Percentiles rank a stretch among this genome's conserved stretches.
These are phyloP conservation scores for Salvia miltiorrhiza DNA, from an alignment of 257 asterid species.

Conservation along the genomic window DNA sequence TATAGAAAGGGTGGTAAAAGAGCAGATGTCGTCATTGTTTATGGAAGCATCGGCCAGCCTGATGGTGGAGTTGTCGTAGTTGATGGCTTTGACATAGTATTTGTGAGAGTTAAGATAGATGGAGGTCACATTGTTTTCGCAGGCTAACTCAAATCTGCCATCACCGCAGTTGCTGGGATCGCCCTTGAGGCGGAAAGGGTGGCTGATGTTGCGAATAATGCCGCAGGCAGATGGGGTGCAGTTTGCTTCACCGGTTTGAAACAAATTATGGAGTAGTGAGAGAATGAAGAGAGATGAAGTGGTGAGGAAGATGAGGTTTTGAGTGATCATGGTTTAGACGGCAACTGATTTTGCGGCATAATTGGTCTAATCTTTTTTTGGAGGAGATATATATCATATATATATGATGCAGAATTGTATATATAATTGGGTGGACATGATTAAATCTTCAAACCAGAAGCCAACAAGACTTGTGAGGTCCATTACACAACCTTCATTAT, in stretches of 20 bases:
- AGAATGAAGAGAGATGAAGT: not conserved
- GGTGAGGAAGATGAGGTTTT: too few species aligned
- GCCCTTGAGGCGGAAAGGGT: not conserved
- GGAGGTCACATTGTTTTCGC: constrained; percentile 27
- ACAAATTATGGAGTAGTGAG: not conserved
- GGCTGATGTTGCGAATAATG: not conserved
- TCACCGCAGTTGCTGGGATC: constrained; percentile 27
- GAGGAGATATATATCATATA: too few species aligned
- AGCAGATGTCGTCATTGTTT: not conserved
- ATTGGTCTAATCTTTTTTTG: too few species aligned
- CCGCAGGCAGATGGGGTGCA: not conserved
- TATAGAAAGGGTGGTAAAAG: not conserved
- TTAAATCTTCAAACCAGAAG: too few species aligned
- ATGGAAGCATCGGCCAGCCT: constrained; percentile 22
- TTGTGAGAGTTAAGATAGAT: constrained; percentile 8
- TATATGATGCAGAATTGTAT: too few species aligned
- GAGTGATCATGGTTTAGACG: too few species aligned
- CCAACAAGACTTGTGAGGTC: too few species aligned
- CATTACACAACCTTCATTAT: too few species aligned
- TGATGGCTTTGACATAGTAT: constrained; percentile 26
- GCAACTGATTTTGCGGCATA: too few species aligned
- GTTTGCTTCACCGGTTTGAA: not conserved
- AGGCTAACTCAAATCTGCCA: constrained; percentile 20
- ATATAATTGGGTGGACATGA: too few species aligned
- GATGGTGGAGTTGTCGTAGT: constrained; percentile 21